Evolutionary conservation across 345 rosid species (phyloP), one percentile per base, ranked within the genome.

Genomic region (Noccaea bulbosa): DNA sequence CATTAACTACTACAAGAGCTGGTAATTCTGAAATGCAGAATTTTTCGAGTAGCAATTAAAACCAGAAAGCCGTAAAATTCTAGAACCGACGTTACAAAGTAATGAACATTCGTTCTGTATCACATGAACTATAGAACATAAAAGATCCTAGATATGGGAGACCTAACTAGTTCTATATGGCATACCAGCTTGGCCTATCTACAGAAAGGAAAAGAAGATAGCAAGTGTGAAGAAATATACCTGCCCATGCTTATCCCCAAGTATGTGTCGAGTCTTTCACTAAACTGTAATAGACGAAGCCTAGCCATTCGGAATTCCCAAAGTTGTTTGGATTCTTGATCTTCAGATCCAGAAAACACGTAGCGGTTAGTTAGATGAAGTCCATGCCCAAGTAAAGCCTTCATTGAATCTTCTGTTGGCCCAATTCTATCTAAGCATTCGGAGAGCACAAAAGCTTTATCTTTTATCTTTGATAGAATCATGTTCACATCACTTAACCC

Each of bases 181-280:
- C 39, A 59, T 60, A 65, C 17, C 71, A 47, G 45, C 4, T 39
- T 39, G 59, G 51, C 45, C 46, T 48, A 48, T 57, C 38, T 55
- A 30, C 38, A 62, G 37, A 55, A 34, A 69, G 22, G 16, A 69
- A 44, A 69, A 54, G 58, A 63, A 68, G 48, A 63, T 7, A 53
- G 43, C 32, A 58, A 44, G 53, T 2, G 57, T 43, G 34, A 39
- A 50, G 50, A 65, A 11, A 53, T 11, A 67, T 89, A 89, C 99
- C 99, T 91, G 86, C 99, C 97, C 99, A 91, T 91, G 86, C 87
- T 94, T 78, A 94, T 87, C 63, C 99, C 99, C 81, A 89, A 70
- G 81, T 75, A 94, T 44, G 98, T 89, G 86, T 94, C 99, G 65
- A 94, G 78, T 72, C 91, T 81, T 78, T 94, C 99, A 77, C 74